Evolutionary conservation across 2,329 filamentous ascomycete species (phyloP).

Genomic region (Cadophora luteo-olivacea): DNA sequence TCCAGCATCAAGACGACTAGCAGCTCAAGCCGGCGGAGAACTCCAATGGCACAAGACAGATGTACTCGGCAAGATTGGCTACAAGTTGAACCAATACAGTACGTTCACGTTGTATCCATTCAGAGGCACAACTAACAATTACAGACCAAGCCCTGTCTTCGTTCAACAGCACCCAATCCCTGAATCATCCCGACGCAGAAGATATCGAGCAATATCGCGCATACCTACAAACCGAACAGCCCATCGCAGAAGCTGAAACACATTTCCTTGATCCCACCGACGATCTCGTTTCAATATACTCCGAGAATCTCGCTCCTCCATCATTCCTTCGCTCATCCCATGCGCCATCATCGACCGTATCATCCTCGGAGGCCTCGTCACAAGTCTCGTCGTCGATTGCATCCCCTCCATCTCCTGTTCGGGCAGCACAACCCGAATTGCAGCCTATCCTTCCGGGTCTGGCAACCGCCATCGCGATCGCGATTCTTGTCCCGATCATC

Average conservation of each 20-base stretch:
- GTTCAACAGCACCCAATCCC: conserved; percentile 58
- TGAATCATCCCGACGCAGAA: conserved; percentile 54
- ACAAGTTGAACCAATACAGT: conserved; percentile 74
- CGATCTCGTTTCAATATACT: conserved; percentile 42
- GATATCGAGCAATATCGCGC: conserved; percentile 60
- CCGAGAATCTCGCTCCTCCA: conserved; percentile 25
- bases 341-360: conserved; percentile 8
- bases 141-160: conserved; percentile 65
- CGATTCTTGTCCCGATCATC: conserved; percentile 62
- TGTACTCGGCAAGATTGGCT: conserved; percentile 66
- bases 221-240: conserved; percentile 61
- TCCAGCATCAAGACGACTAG: conserved; percentile 65
- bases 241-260: conserved; percentile 63
- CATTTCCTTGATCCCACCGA: conserved; percentile 42
- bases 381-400: conserved; percentile 19
- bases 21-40: conserved; percentile 58
- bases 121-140: conserved; percentile 1
- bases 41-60: conserved; percentile 66
- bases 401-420: not conserved
- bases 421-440: conserved; percentile 23
- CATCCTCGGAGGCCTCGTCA: conserved; percentile 25
- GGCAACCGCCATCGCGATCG: conserved; percentile 57
- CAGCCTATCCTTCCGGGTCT: conserved; percentile 37
- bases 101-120: conserved; percentile 39
- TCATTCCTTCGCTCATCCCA: conserved; percentile 3